Conservation (phyloP, 2,329 filamentous ascomycete species). For the Fusarium solani-melongenae region DNA sequence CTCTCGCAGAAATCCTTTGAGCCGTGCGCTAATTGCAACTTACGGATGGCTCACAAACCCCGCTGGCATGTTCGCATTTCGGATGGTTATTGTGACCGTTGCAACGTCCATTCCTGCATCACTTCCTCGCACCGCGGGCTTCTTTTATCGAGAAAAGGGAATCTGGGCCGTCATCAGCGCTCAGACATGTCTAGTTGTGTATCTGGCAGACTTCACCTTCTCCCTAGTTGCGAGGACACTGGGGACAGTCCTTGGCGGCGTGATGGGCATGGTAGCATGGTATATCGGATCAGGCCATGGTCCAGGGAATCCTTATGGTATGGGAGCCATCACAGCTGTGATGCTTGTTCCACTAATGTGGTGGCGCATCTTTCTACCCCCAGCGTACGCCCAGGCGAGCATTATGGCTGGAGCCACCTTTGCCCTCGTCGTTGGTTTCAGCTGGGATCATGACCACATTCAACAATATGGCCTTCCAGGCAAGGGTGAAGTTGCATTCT, state of each 20-base stretch:
- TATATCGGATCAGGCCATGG: slow-evolving; percentile 62
- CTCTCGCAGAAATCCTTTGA: slow-evolving; percentile 31
- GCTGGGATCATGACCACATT: slow-evolving; percentile 57
- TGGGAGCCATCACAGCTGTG: slow-evolving; percentile 58
- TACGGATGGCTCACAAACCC: slow-evolving; percentile 56
- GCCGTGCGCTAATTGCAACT: slow-evolving; percentile 41
- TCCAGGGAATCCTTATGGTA: slow-evolving; percentile 60
- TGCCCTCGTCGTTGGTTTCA: slow-evolving; percentile 58
- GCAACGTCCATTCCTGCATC: slow-evolving; percentile 55
- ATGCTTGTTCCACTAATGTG: slow-evolving; percentile 50
- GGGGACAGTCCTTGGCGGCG: slow-evolving; percentile 60
- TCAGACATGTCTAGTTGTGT: slow-evolving; percentile 59
- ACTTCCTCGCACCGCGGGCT: slow-evolving; percentile 56
- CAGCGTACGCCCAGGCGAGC: slow-evolving; percentile 42
- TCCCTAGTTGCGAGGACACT: slow-evolving; percentile 54
- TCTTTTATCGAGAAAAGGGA: slow-evolving; percentile 63
- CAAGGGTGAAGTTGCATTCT: slow-evolving; percentile 59
- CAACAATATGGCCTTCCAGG: slow-evolving; percentile 58
- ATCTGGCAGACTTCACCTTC: slow-evolving; percentile 62
- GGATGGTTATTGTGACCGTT: slow-evolving; percentile 60
- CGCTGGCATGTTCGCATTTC: slow-evolving; percentile 58
- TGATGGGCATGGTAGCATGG: slow-evolving; percentile 60
- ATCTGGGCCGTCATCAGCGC: slow-evolving; percentile 64
- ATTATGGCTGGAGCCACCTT: slow-evolving; percentile 53
- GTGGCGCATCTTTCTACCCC: slow-evolving; percentile 49